Evolutionary conservation across 345 rosid species (phyloP), one percentile per base, ranked within the genome.

Genomic region (Populus pruinosa): DNA sequence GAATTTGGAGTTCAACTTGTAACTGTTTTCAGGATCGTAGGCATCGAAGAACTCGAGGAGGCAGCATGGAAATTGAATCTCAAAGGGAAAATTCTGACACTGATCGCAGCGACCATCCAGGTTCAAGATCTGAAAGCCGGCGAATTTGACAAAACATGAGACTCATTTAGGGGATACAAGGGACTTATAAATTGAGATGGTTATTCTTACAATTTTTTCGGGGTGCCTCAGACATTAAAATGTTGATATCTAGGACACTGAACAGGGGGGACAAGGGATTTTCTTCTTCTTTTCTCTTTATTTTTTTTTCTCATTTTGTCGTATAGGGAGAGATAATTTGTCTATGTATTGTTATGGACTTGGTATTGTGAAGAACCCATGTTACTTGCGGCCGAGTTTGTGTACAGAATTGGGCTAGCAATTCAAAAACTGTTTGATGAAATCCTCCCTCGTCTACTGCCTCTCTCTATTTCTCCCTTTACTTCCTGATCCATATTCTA

Each of bases 31-130:
- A 95, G 99, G 94, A 93, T 43, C 88, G 97, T 31, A 91, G 99
- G 79, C 96, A 87, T 66, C 78, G 90, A 59, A 84, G 92, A 85
- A 87, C 86, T 1, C 88, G 83, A 2, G 97, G 92, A 14, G 89
- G 83, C 25, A 91, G 93, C 82, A 79, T 86, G 85, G 99, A 95
- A 67, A 80, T 88, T 23, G 92, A 91, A n/a, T 87, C 89, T 47
- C 93, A 87, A 56, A 88, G 72, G 82, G 96, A 93, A 27, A 89
- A 81, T 43, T 93, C 96, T 1, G 99, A 95, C 80, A 92, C 97
- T 0, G 97, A 94, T 31, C 71, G 43, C 41, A 85, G 90, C 13
- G 91, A 94, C 74, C 69, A 86, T 83, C 83, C 88, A 0, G 87
- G 89, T 70, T 89, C 95, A 72, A 90, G 93, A 80, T 86, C 90